phyloP scores from a whole-genome alignment of 805 yeast genomes.

The Pichia occidentalis region DNA sequence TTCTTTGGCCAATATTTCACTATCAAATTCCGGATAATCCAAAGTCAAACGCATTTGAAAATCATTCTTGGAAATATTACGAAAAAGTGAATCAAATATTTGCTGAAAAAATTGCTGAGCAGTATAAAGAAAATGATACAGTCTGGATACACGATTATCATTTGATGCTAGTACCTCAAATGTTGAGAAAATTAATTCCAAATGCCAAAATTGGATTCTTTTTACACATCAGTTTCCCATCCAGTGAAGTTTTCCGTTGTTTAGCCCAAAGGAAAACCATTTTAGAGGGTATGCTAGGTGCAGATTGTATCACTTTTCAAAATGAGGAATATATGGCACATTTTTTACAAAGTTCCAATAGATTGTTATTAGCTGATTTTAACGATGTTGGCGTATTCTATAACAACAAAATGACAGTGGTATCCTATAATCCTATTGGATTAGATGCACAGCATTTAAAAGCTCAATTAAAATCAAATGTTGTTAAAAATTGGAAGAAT shows the following conservation, averaged over 20 bases:
- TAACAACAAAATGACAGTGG: constrained; percentile 50
- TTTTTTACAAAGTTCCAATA: constrained; percentile 82
- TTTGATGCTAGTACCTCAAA: constrained; percentile 73
- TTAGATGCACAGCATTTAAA: constrained; percentile 60
- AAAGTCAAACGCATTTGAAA: constrained; percentile 89
- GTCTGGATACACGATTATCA: constrained; percentile 96
- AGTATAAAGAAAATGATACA: constrained; percentile 67
- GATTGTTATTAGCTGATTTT: constrained; percentile 80
- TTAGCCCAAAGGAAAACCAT: constrained; percentile 78
- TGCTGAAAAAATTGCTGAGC: constrained; percentile 66
- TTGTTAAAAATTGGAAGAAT: constrained; percentile 57
- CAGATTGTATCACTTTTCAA: constrained; percentile 84
- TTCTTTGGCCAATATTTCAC: constrained; percentile 90
- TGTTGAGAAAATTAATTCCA: constrained; percentile 73
- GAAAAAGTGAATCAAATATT: constrained; percentile 65
- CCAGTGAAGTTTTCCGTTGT: constrained; percentile 91
- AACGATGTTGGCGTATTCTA: constrained; percentile 53
- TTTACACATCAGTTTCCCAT: constrained; percentile 90
- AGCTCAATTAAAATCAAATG: constrained; percentile 36
- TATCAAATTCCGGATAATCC: constrained; percentile 96
- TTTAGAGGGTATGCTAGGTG: constrained; percentile 79
- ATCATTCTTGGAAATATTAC: constrained; percentile 88
- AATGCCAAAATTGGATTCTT: constrained; percentile 86
- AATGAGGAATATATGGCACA: constrained; percentile 91
- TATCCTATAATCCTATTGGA: constrained; percentile 67